Conservation (phyloP, 495 filamentous ascomycete genomes). For the Neurospora sp. region DNA sequence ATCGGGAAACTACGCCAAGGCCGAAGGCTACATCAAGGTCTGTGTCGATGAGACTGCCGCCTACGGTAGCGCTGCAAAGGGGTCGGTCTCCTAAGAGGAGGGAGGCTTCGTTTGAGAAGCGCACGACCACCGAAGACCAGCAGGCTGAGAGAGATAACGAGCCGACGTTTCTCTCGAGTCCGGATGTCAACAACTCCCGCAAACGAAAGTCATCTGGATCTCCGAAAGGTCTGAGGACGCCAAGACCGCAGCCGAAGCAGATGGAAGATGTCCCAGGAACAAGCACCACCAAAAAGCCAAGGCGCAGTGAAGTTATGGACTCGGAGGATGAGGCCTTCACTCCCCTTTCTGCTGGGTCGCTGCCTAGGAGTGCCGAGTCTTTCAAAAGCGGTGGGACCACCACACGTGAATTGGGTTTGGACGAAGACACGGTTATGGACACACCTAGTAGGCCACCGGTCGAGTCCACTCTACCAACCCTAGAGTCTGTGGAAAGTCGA, state of each 20-base stretch:
- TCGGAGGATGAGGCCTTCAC: slow-evolving; percentile 40
- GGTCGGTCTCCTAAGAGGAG: neutral
- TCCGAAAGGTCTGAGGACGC: neutral
- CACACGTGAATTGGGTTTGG: slow-evolving; percentile 11
- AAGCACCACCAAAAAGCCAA: slow-evolving; percentile 8
- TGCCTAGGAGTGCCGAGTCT: neutral
- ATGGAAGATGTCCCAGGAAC: neutral
- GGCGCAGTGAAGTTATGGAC: slow-evolving; percentile 29
- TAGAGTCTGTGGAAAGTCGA: neutral
- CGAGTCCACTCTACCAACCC: neutral
- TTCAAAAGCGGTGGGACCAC: neutral
- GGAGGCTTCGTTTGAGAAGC: neutral
- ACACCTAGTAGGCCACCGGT: slow-evolving; percentile 1
- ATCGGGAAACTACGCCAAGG: neutral
- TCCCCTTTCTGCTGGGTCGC: slow-evolving; percentile 10
- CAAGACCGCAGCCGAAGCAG: neutral
- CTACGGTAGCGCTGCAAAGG: neutral
- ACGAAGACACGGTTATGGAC: neutral
- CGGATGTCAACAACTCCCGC: neutral
- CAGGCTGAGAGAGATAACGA: neutral
- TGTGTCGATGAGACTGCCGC: neutral
- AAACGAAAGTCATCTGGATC: neutral
- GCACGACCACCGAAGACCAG: neutral
- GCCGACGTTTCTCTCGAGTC: neutral
- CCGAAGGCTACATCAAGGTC: neutral